Percentiles rank a stretch among this genome's conserved stretches.
Evolutionary conservation across 305 asterid species (phyloP).

Genomic region (Fraxinus sp.): DNA sequence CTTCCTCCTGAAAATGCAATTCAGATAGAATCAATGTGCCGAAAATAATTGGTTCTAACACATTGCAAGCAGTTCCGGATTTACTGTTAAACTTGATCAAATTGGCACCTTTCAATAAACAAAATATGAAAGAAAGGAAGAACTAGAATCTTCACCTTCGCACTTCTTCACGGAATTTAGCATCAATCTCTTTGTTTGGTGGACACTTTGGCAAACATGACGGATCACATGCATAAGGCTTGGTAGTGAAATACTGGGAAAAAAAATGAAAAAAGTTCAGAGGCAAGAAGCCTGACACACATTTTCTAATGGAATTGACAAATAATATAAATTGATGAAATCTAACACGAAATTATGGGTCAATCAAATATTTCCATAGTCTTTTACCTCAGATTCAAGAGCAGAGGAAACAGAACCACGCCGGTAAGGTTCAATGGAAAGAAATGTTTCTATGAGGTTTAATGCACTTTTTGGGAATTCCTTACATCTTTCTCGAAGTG

Average conservation of each 20-base stretch:
- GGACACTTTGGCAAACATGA: conserved; percentile 77
- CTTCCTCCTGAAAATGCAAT: conserved; percentile 49
- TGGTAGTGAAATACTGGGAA: conserved; percentile 61
- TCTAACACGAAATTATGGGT: not conserved
- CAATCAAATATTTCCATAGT: not conserved
- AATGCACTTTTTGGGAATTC: conserved; percentile 76
- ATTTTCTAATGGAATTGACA: not conserved
- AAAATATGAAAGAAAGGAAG: not conserved
- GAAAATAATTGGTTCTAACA: not conserved
- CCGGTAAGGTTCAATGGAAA: conserved; percentile 63
- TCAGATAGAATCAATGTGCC: not conserved
- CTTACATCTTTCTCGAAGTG: conserved; percentile 72
- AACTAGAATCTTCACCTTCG: conserved; percentile 45
- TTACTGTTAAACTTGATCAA: not conserved
- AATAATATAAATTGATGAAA: not conserved
- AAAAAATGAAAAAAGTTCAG: conserved; percentile 1
- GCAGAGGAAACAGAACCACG: conserved; percentile 80
- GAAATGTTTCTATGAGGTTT: conserved; percentile 60
- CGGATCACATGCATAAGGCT: conserved; percentile 83
- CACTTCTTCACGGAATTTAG: conserved; percentile 70
- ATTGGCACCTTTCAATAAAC: not conserved
- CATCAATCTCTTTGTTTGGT: conserved; percentile 95
- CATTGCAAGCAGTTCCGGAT: not conserved
- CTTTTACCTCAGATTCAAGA: conserved; percentile 62
- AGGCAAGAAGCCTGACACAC: not conserved